A percentile compares a stretch with the other conserved stretches of the same genome.
phyloP scores from a whole-genome alignment of 768 basidiomycete species.

The Artomyces pyxidatus region DNA sequence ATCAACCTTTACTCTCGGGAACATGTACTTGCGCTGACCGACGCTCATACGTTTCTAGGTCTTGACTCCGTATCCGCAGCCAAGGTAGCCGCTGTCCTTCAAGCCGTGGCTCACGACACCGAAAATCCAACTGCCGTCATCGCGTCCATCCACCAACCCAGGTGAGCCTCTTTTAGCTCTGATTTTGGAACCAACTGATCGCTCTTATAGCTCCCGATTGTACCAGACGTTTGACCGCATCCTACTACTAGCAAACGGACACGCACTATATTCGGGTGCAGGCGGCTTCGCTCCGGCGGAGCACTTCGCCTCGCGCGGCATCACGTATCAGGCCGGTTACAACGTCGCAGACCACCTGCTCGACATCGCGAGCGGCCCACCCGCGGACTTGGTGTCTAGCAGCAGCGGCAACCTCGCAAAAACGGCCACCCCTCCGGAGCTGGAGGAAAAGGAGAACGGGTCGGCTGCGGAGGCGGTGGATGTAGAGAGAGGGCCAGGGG shows the following conservation, averaged over 20 bases:
- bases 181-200: slow-evolving; percentile 60
- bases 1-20: no score
- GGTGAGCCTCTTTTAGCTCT: slow-evolving; percentile 9
- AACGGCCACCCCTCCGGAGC: no score
- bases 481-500: neutral
- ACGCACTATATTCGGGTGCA: slow-evolving; percentile 33
- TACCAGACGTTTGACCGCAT: slow-evolving; percentile 53
- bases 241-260: slow-evolving; percentile 48
- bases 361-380: slow-evolving; percentile 72
- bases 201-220: slow-evolving; percentile 62
- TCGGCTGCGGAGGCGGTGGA: slow-evolving; percentile 1
- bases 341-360: slow-evolving; percentile 91
- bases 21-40: no score
- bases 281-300: slow-evolving; percentile 64
- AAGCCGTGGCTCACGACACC: slow-evolving; percentile 60
- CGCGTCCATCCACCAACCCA: slow-evolving; percentile 63
- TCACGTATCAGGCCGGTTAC: slow-evolving; percentile 67
- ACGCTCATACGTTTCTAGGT: slow-evolving; percentile 36
- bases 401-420: neutral
- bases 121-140: slow-evolving; percentile 60
- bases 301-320: slow-evolving; percentile 42
- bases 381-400: slow-evolving; percentile 37
- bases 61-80: slow-evolving; percentile 22
- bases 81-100: slow-evolving; percentile 33
- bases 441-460: no score